Base-by-base conservation (phyloP, 768 basidiomycete species). In the Tephrocybe sp. region DNA sequence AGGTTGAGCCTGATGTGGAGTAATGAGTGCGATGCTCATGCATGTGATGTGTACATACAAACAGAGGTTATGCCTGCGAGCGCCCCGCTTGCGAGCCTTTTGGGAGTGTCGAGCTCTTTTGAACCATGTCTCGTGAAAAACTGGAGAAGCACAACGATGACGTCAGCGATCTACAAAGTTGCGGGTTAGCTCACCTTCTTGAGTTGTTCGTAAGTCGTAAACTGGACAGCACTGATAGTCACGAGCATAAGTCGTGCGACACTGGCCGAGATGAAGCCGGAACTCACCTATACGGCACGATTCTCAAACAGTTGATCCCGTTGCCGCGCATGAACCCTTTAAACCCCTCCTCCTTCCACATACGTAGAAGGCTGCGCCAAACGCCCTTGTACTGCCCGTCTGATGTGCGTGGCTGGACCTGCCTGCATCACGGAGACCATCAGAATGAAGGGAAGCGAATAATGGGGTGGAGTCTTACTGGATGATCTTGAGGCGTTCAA, bases 401-500 rank as follows among this genome's bases (percentile, higher is more conserved):
- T 14, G 80, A 76, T 24, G 77, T 69, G 39, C 70, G 78, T 23
- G 85, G 86, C 65, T 97, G 96, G n/a, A 93, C 93, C 74, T 98
- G 95, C 65, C 94, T 96, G 36, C n/a, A 47, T 21, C 50, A 58
- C 15, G 21, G 10, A 48, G 36, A 34, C 28, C 37, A 24, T 30
- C 30, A 46, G 21, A 55, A 45, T 24, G 39, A 32, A 54, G 54
- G 51, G 45, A 21, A 9, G 34, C 30, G 18, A 45, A 47, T 20
- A 32, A 26, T 41, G 2, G 28, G 18, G 8, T 25, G 18, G 25
- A 48, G 6, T 77, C 90, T 63, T 60, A 95, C 94, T 95, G 87
- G 54, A 99, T 97, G 63, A 99, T 98, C 71, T 99, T 99, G 48
- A 98, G 75, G 52, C 96, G 74, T 62, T 98, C 94, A 12, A 98